Base-by-base conservation (phyloP, 805 yeast species). In the Candida yuanshanica region DNA sequence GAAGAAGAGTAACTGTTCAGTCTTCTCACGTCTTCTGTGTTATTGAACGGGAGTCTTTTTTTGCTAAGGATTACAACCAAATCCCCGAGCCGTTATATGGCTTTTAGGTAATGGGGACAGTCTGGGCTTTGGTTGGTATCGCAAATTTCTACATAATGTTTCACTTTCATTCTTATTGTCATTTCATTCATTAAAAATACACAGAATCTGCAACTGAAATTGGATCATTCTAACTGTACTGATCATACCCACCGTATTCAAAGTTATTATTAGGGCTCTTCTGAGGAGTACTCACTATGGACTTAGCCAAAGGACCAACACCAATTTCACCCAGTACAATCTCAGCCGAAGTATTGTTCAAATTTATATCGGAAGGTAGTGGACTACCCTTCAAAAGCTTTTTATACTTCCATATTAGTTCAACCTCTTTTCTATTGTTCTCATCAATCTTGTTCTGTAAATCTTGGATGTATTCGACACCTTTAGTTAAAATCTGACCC, bases 371-470 rank as follows among this genome's bases (percentile, higher is more conserved):
- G 20, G 70, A 58, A 12, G 69, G 70, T 24, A 68, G 56, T 21
- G 37, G 37, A 34, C 68, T 66, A 14, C 64, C 53, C 35, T 65
- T 67, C 48, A 79, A 73, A 44, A 83, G 60, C 26, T 69, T 72
- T 55, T 79, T 75, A 48, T 84, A 62, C 47, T 71, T 71, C 55
- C 82, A 69, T 31, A 80, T 71, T 38, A 84, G 64, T 54, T 84
- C 95, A 12, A 84, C 85, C 57, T 88, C 96, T 45, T 74, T 75
- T 42, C 91, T 68, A 61, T 88, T 88, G 51, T 79, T 83, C 42
- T 77, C 78, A 57, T 88, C 96, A 44, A 88, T 86, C 43, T 75
- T 68, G 45, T 76, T 79, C 57, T 86, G 95, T 26, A 86, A 60
- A 45, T 64, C 64, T 44, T 75, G 79, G 33, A 85, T 75, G 53